Conservation (phyloP, 164 flowering plant genomes). For the Umbilicus rupestris region DNA sequence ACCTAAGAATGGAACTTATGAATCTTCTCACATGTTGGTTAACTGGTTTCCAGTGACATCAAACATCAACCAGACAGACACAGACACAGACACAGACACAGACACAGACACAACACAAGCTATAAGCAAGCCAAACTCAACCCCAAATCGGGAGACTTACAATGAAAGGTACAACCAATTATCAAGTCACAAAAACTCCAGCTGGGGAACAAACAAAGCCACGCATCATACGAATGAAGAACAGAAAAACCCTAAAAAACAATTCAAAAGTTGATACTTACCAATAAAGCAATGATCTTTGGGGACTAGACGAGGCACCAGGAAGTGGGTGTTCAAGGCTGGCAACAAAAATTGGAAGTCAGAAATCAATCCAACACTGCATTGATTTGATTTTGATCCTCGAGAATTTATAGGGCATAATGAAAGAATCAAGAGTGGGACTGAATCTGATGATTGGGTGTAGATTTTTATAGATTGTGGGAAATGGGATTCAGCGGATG, state of each 20-base stretch:
- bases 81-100: background rate
- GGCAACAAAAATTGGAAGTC: background rate
- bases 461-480: background rate
- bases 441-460: background rate
- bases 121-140: background rate
- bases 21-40: background rate
- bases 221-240: too few relatives aligned
- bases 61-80: background rate
- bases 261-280: background rate
- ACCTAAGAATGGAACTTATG: background rate
- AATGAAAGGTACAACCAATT: background rate
- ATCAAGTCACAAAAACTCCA: too few relatives aligned
- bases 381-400: background rate
- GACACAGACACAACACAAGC: too few relatives aligned
- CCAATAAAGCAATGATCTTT: background rate
- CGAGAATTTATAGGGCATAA: too few relatives aligned
- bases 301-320: background rate
- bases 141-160: background rate
- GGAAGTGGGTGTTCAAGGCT: background rate
- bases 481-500: background rate
- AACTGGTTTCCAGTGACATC: background rate
- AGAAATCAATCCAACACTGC: background rate
- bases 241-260: background rate
- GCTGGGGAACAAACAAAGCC: too few relatives aligned
- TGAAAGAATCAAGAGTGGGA: background rate